Conservation (phyloP, 2,329 filamentous ascomycete species). For the Talaromyces sp. region DNA sequence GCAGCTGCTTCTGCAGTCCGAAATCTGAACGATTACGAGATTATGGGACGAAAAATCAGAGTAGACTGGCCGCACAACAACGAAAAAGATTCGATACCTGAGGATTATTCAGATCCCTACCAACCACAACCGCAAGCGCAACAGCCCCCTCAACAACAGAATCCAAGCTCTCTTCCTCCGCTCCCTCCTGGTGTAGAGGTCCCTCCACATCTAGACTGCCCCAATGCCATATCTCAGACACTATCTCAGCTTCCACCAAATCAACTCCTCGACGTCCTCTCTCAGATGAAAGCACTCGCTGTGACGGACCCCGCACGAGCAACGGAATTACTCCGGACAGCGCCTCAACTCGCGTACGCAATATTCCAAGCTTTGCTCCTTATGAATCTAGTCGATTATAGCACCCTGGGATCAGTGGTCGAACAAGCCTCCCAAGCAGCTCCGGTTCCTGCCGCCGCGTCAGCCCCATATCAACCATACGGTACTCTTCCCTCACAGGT, state of each 20-base stretch:
- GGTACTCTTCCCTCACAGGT: slow-evolving; percentile 42
- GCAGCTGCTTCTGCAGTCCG: slow-evolving; percentile 88
- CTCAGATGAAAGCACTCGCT: slow-evolving; percentile 91
- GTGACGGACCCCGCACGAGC: slow-evolving; percentile 76
- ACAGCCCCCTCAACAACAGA: slow-evolving; percentile 38
- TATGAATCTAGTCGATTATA: slow-evolving; percentile 86
- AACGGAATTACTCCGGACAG: slow-evolving; percentile 79
- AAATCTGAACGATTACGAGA: slow-evolving; percentile 91
- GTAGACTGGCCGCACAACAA: slow-evolving; percentile 97
- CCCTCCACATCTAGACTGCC: slow-evolving; percentile 74
- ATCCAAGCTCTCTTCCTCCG: slow-evolving; percentile 64
- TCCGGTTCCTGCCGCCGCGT: slow-evolving; percentile 24
- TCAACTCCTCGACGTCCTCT: slow-evolving; percentile 88
- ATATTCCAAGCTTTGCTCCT: slow-evolving; percentile 91
- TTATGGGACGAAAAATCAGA: slow-evolving; percentile 89
- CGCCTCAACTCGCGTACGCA: slow-evolving; percentile 89
- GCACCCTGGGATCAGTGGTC: slow-evolving; percentile 75
- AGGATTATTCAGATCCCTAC: slow-evolving; percentile 43
- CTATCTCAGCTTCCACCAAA: slow-evolving; percentile 80
- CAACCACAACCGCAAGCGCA: slow-evolving; percentile 30
- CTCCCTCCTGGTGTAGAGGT: slow-evolving; percentile 83
- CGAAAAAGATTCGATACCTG: slow-evolving; percentile 62
- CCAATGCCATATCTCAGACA: slow-evolving; percentile 88
- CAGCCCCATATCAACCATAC: slow-evolving; percentile 36
- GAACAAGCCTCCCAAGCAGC: slow-evolving; percentile 54